Evolutionary conservation across 441 rosid species (phyloP).

Genomic region (Pelargonium cotyledonis): DNA sequence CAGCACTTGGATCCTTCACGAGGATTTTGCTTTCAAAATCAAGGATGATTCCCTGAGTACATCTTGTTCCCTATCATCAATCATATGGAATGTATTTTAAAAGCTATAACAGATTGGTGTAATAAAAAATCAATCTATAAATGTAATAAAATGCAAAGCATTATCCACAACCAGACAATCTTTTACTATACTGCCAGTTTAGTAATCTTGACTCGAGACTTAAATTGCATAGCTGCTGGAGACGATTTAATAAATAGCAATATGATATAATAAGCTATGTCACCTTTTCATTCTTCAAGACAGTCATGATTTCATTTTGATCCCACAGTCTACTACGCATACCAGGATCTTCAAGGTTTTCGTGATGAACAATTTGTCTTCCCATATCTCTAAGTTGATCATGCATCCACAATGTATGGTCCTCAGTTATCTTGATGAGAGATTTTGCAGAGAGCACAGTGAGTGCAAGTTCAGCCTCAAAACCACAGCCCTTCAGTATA

Average conservation of each 20-base stretch:
- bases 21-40: constrained; percentile 30
- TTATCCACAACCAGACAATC: not conserved
- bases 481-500: constrained; percentile 44
- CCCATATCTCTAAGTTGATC: constrained; percentile 73
- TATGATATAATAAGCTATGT: not conserved
- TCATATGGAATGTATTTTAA: not conserved
- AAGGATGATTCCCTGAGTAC: constrained; percentile 41
- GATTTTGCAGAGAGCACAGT: constrained; percentile 40
- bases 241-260: not conserved
- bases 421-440: constrained; percentile 34
- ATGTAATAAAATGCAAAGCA: not conserved
- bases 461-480: constrained; percentile 35
- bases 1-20: constrained; percentile 11
- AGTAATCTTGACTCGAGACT: not conserved
- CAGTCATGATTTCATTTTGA: constrained; percentile 32
- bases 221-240: not conserved
- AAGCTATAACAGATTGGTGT: not conserved
- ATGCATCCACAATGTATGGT: constrained; percentile 47
- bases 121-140: not conserved
- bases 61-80: constrained; percentile 41
- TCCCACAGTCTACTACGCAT: constrained; percentile 56
- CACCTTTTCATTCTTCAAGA: constrained; percentile 42
- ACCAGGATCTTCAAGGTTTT: constrained; percentile 27
- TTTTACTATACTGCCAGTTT: not conserved
- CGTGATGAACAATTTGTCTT: constrained; percentile 36